Conservation (phyloP, 768 basidiomycete species). For the Ramaria sp. region DNA sequence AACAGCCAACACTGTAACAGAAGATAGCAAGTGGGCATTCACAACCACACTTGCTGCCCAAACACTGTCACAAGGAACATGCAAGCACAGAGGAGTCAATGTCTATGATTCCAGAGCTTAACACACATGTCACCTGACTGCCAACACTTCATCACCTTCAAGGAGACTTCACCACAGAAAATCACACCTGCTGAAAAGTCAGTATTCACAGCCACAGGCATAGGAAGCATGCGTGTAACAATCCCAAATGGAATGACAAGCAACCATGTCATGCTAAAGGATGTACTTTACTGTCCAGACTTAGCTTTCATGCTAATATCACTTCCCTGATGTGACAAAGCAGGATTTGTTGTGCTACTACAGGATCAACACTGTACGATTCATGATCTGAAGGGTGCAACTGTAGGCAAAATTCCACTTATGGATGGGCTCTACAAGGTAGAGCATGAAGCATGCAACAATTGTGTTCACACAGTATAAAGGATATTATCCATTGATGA, state of each 20-base stretch:
- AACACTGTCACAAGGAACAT: neutral
- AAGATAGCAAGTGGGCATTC: neutral
- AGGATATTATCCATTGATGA: slow-evolving; percentile 19
- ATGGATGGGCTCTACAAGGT: slow-evolving; percentile 14
- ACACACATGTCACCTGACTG: slow-evolving; percentile 27
- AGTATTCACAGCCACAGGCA: slow-evolving; percentile 20
- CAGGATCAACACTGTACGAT: slow-evolving; percentile 11
- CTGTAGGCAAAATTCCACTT: slow-evolving; percentile 9
- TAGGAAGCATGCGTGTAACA: slow-evolving; percentile 18
- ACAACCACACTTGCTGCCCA: neutral
- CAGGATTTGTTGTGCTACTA: slow-evolving; percentile 9
- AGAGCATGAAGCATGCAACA: slow-evolving; percentile 11
- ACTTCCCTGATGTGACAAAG: slow-evolving; percentile 11
- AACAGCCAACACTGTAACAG: neutral
- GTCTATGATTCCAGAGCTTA: slow-evolving; percentile 24
- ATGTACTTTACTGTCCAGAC: slow-evolving; percentile 15
- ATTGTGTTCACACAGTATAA: neutral
- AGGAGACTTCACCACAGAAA: slow-evolving; percentile 14
- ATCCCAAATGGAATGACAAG: slow-evolving; percentile 15
- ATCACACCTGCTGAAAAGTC: slow-evolving; percentile 22
- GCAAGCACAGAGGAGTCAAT: neutral
- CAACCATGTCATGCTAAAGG: slow-evolving; percentile 2
- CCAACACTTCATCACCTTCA: slow-evolving; percentile 21
- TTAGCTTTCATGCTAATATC: slow-evolving; percentile 17
- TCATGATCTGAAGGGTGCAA: slow-evolving; percentile 10